Base-by-base conservation (phyloP, 345 rosid genomes). In the Aquilaria malaccensis region DNA sequence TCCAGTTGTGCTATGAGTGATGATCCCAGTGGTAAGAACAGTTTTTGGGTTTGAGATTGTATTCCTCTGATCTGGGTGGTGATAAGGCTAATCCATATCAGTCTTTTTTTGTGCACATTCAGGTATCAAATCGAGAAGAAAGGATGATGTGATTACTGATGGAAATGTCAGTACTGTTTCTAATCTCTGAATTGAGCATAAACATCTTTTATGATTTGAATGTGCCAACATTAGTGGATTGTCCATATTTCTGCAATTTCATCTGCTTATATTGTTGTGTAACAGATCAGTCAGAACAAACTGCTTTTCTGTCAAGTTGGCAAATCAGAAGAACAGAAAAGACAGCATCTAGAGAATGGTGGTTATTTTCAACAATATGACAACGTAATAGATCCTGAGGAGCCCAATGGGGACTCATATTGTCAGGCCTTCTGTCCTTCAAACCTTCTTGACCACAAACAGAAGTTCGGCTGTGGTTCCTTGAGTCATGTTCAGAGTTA, bases 261-360 rank as follows among this genome's bases (percentile, higher is more conserved):
- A 1, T 50, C 14, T 45, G 2, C 68, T 65, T 67, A 45, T 53
- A 54, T 54, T 71, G 59, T 52, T 56, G 54, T 41, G 29, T 62
- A 64, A 60, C 85, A 91, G 89, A 76, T 70, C 55, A 74, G 61
- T 67, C 67, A 71, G 60, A 82, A 55, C 22, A 80, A 53, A 63
- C 73, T 62, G 71, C 91, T 77, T 66, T 57, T 66, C 60, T 76
- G 71, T 76, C 62, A 59, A 67, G 77, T 61, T 46, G 72, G 62
- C 52, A 74, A 72, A 33, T 64, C 67, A 49, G 78, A 78, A 52
- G 77, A 79, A 79, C 76, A 70, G 66, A 76, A 70, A 64, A 79
- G 68, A 6, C 43, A 55, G 55, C 64, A 46, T 58, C 57, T 67
- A 3, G 83, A 72, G 60, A 80, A 73, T 76, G 86, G 84, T 62